phyloP scores from a whole-genome alignment of 495 filamentous ascomycete species.

The Penicillium salamii region DNA sequence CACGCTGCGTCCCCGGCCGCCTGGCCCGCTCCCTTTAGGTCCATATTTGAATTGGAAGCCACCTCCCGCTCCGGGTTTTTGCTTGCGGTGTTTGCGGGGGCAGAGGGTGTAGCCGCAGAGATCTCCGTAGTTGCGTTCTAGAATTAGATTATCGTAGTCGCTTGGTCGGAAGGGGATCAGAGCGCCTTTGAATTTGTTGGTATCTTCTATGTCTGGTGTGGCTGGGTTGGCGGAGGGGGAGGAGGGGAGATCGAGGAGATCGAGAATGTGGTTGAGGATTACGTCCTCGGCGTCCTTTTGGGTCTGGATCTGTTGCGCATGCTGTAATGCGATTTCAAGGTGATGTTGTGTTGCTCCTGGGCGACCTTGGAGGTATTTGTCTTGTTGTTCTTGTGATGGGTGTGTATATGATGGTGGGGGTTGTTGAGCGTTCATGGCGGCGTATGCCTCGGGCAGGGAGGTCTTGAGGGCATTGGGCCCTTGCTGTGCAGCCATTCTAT shows the following conservation, averaged over 20 bases:
- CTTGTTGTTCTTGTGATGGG: conserved; percentile 34
- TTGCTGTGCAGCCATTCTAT: conserved; percentile 17
- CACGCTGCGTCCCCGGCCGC: conserved; percentile 47
- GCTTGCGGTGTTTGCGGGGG: conserved; percentile 48
- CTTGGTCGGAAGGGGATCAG: conserved; percentile 72
- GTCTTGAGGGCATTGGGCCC: conserved; percentile 56
- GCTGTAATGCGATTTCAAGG: conserved; percentile 66
- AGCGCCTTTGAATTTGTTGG: conserved; percentile 50
- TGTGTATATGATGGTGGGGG: conserved; percentile 21
- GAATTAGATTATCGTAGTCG: conserved; percentile 83
- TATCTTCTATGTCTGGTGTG: conserved; percentile 56
- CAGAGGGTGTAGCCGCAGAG: conserved; percentile 85
- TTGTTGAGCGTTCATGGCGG: conserved; percentile 33
- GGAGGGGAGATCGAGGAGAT: conserved; percentile 61
- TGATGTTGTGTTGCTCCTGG: conserved; percentile 51
- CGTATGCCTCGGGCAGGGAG: conserved; percentile 35
- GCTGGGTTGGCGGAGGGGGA: conserved; percentile 51
- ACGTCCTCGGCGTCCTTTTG: conserved; percentile 69
- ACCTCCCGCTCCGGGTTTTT: conserved; percentile 30
- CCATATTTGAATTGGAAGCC: conserved; percentile 50
- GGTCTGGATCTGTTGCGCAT: conserved; percentile 74
- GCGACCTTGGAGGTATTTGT: conserved; percentile 28
- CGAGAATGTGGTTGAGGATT: conserved; percentile 67
- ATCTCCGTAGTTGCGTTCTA: conserved; percentile 77
- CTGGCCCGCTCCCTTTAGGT: conserved; percentile 49